These are phyloP conservation scores for Penicillium sp. DNA, from an alignment of 2,329 filamentous ascomycete genomes.

Conservation along the genomic window DNA sequence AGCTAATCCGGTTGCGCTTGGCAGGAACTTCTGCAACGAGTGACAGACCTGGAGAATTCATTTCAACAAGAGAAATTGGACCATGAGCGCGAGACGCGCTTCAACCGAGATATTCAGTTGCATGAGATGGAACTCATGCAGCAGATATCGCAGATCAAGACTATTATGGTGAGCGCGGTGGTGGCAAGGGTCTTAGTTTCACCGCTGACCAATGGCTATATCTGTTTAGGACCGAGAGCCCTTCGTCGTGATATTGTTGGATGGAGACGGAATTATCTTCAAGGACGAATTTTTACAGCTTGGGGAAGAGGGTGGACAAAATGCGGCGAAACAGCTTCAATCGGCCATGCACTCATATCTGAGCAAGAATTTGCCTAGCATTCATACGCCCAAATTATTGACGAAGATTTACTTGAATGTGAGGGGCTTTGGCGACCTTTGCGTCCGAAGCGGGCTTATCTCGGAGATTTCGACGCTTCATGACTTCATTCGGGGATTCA, in stretches of 20 bases:
- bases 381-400: constrained; percentile 46
- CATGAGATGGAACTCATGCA: constrained; percentile 46
- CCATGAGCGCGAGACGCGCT: constrained; percentile 44
- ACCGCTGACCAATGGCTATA: constrained; percentile 9
- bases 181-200: constrained; percentile 2
- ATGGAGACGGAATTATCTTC: constrained; percentile 54
- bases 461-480: constrained; percentile 41
- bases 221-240: constrained; percentile 46
- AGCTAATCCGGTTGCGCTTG: constrained; percentile 14
- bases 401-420: constrained; percentile 52
- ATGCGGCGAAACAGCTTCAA: constrained; percentile 48
- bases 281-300: constrained; percentile 46
- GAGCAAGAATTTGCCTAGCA: constrained; percentile 35
- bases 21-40: constrained; percentile 44
- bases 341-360: constrained; percentile 42
- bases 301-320: constrained; percentile 49
- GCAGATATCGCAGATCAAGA: constrained; percentile 42
- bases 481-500: constrained; percentile 53
- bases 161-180: constrained; percentile 39
- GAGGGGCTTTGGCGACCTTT: constrained; percentile 46
- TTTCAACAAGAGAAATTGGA: constrained; percentile 43
- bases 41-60: constrained; percentile 41
- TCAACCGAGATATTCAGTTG: constrained; percentile 45
- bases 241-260: constrained; percentile 51
- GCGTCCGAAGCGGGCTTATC: constrained; percentile 44